A percentile compares a stretch with the other conserved stretches of the same genome.
Conservation (phyloP, 306 rosid genomes). For the Leucaena leucocephala region DNA sequence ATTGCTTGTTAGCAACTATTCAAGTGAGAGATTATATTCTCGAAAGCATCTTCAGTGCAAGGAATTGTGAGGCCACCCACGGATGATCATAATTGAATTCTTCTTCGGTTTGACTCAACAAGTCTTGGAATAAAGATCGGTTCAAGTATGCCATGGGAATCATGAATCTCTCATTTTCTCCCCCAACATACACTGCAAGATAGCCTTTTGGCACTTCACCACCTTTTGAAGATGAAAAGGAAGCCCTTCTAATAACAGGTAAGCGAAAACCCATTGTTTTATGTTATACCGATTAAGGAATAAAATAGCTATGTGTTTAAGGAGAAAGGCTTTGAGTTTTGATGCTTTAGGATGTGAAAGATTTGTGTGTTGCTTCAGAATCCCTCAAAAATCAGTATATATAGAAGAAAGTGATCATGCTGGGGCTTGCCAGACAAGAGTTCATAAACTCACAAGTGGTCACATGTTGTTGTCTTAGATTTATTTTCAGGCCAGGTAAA, state of each 20-base stretch:
- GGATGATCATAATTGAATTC: slow-evolving; percentile 56
- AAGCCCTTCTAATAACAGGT: background rate
- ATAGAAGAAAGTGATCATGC: slow-evolving; percentile 34
- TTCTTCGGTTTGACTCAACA: slow-evolving; percentile 40
- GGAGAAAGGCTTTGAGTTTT: background rate
- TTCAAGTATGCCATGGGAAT: slow-evolving; percentile 46
- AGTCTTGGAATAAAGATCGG: slow-evolving; percentile 39
- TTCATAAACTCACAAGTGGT: background rate
- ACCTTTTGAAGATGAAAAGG: background rate
- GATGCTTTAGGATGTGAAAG: slow-evolving; percentile 27
- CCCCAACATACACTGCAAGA: slow-evolving; percentile 51
- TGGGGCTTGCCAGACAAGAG: background rate
- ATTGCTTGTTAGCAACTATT: background rate
- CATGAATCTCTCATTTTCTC: slow-evolving; percentile 48
- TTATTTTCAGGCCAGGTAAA: background rate
- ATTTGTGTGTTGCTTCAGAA: slow-evolving; percentile 15
- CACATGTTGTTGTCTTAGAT: background rate
- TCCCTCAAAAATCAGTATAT: slow-evolving; percentile 23
- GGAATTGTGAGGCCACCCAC: slow-evolving; percentile 54
- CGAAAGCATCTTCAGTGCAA: slow-evolving; percentile 38
- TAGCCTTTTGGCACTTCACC: slow-evolving; percentile 51
- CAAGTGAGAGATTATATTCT: slow-evolving; percentile 33
- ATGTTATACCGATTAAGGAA: background rate
- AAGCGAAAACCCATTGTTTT: slow-evolving; percentile 3
- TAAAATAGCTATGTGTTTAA: background rate